Percentiles rank a stretch among this genome's conserved stretches.
Conservation (phyloP, 2,329 filamentous ascomycete genomes). For the Verticillium albo-atrum region DNA sequence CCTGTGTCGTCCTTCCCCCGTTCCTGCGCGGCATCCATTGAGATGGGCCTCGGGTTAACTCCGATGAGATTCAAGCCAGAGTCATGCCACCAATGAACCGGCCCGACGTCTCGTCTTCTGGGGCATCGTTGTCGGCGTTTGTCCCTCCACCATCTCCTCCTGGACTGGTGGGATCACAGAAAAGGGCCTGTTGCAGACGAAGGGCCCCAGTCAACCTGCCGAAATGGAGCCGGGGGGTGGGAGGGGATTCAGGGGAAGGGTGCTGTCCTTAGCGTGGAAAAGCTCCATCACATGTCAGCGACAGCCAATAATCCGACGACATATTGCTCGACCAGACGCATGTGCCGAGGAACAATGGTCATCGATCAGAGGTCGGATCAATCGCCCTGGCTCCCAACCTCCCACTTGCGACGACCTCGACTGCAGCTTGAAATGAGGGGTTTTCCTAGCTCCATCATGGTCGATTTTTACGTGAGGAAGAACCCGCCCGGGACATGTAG, state of each 20-base stretch:
- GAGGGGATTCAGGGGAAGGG: neutral
- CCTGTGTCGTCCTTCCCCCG: neutral
- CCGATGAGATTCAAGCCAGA: neutral
- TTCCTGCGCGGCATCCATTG: neutral
- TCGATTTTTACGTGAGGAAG: neutral
- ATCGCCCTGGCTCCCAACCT: neutral
- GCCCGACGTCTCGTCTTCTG: neutral
- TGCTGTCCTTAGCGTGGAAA: neutral
- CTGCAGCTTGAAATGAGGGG: constrained; percentile 3
- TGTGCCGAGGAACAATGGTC: constrained; percentile 1
- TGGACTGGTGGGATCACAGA: neutral
- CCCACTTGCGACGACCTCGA: neutral
- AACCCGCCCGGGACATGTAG: neutral
- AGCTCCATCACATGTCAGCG: constrained; percentile 3
- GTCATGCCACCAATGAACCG: neutral
- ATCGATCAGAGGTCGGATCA: neutral
- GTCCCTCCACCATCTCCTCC: neutral
- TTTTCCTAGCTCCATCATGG: neutral
- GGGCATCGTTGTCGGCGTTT: neutral
- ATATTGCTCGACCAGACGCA: neutral
- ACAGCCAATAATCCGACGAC: neutral
- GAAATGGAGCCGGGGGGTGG: neutral
- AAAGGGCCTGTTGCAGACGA: neutral
- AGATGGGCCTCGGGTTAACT: neutral
- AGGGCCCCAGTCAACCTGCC: neutral